phyloP scores from a whole-genome alignment of 306 rosid genomes.

The Prunus mume region DNA sequence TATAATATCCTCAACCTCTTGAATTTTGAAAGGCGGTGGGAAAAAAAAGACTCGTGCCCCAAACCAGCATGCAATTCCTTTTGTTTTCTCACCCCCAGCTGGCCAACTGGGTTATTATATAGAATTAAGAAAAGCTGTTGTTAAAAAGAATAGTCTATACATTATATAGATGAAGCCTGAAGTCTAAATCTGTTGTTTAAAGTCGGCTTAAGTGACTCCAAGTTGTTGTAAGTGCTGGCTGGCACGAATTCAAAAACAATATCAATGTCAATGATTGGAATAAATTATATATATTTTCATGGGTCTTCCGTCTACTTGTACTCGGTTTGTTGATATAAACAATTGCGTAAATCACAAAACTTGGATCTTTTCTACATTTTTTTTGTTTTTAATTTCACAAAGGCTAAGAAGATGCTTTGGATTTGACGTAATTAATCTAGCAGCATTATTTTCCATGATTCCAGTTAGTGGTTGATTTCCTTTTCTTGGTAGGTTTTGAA shows the following conservation, averaged over 20 bases:
- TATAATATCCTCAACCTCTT: neutral
- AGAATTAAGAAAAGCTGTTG: neutral
- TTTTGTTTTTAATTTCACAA: too few relatives aligned
- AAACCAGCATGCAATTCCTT: neutral
- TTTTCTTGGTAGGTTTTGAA: constrained; percentile 82
- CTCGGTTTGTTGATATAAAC: neutral
- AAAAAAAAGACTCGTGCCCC: too few relatives aligned
- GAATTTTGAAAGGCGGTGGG: neutral
- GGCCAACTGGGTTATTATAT: neutral
- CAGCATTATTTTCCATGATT: neutral
- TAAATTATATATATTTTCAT: neutral
- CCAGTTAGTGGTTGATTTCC: constrained; percentile 30
- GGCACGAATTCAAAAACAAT: constrained; percentile 10
- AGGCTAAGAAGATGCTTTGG: constrained; percentile 33
- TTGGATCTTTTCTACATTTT: neutral
- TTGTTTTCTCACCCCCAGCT: neutral
- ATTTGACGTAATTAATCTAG: constrained; percentile 32
- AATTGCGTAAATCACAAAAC: constrained; percentile 3
- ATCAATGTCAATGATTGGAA: constrained; percentile 10
- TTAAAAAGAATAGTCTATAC: neutral
- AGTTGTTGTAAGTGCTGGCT: constrained; percentile 24
- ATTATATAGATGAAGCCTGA: too few relatives aligned
- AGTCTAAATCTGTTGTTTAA: neutral
- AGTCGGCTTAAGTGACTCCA: constrained; percentile 5
- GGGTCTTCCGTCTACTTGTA: too few relatives aligned